These are phyloP conservation scores for Macaranga tanarius DNA, from an alignment of 441 rosid genomes.

Conservation along the genomic window DNA sequence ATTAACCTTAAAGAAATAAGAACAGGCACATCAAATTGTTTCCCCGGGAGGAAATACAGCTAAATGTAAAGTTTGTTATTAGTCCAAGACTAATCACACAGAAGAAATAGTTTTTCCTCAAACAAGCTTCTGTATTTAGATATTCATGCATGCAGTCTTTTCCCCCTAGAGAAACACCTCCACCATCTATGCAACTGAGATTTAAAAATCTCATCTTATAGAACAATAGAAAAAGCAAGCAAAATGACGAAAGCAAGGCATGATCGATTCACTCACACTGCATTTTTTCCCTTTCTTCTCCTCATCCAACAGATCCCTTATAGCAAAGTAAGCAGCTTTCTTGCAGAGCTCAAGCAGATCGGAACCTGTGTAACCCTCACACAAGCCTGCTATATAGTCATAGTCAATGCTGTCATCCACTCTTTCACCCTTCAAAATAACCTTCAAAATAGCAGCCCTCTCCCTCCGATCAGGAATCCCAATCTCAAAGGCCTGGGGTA, in stretches of 20 bases:
- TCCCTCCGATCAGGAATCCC: constrained; percentile 74
- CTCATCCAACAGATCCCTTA: constrained; percentile 76
- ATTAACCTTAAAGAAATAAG: no score
- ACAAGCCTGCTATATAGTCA: constrained; percentile 61
- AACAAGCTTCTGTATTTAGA: background rate
- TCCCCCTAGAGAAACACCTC: background rate
- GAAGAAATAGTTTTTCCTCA: no score
- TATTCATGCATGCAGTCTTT: background rate
- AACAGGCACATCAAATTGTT: background rate
- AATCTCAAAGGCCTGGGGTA: constrained; percentile 96
- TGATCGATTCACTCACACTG: constrained; percentile 44
- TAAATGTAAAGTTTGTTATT: background rate
- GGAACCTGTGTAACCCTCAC: constrained; percentile 86
- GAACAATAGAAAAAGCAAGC: background rate
- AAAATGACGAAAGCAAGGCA: background rate
- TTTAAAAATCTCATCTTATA: background rate
- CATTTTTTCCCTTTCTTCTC: constrained; percentile 68
- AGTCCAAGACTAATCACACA: background rate
- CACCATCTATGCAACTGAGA: background rate
- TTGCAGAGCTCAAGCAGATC: constrained; percentile 94
- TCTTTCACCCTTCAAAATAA: constrained; percentile 72
- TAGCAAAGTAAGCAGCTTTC: constrained; percentile 89
- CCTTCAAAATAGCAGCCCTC: constrained; percentile 81
- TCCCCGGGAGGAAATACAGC: background rate
- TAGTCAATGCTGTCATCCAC: constrained; percentile 61